Percentiles rank a stretch among this genome's conserved stretches.
phyloP scores from a whole-genome alignment of 148 eudicot genomes.

The Polygonum aviculare region DNA sequence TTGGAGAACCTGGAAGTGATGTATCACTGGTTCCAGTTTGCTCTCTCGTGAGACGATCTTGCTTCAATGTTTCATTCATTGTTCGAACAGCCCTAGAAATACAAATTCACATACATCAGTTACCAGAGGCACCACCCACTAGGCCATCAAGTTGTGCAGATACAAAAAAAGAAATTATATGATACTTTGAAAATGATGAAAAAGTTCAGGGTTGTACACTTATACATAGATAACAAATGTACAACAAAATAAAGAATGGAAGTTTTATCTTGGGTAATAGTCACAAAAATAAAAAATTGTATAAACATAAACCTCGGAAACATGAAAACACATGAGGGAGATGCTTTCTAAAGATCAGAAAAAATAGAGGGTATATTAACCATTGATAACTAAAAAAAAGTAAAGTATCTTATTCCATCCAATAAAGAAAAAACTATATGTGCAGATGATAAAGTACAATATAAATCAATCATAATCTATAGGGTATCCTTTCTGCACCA shows the following conservation, averaged over 20 bases:
- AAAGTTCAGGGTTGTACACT: not conserved
- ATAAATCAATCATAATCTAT: not conserved
- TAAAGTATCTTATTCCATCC: no score
- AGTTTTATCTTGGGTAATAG: not conserved
- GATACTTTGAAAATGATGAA: not conserved
- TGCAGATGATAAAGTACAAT: not conserved
- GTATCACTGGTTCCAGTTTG: slow-evolving; percentile 38
- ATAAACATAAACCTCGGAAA: not conserved
- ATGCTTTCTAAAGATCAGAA: not conserved
- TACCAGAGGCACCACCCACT: not conserved
- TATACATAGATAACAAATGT: not conserved
- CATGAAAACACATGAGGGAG: not conserved
- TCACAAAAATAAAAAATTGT: not conserved
- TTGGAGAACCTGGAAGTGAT: slow-evolving; percentile 47
- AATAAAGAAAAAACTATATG: no score
- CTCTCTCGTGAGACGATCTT: slow-evolving; percentile 68
- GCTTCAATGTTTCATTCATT: slow-evolving; percentile 90
- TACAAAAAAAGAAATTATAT: not conserved
- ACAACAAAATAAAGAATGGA: not conserved
- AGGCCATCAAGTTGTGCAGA: not conserved
- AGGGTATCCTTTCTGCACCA: not conserved
- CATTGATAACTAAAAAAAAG: not conserved
- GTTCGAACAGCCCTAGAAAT: slow-evolving; percentile 78
- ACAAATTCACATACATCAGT: slow-evolving; percentile 3
- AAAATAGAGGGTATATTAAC: not conserved